Conservation (phyloP, 371 early-diverging fungal genomes). For the Coemansia sp. region DNA sequence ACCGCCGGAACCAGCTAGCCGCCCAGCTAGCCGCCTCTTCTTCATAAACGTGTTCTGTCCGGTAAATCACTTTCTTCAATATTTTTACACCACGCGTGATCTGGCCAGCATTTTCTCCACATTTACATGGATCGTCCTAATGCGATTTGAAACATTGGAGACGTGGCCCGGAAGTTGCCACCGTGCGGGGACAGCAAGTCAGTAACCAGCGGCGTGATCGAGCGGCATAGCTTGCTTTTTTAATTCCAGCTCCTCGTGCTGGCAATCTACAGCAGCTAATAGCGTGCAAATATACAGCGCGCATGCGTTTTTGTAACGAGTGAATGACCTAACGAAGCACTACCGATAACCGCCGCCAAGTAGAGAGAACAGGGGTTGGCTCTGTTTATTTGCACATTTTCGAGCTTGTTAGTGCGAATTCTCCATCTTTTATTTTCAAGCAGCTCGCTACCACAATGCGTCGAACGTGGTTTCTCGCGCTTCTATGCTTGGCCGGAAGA, state of each 20-base stretch:
- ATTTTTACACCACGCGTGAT: too few relatives aligned
- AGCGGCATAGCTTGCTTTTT: too few relatives aligned
- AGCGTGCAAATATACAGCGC: too few relatives aligned
- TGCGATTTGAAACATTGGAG: constrained; percentile 5
- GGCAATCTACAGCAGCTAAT: too few relatives aligned
- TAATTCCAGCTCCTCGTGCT: too few relatives aligned
- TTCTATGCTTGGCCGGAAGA: neutral
- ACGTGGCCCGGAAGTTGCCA: neutral
- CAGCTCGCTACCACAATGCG: neutral
- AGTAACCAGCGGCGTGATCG: neutral
- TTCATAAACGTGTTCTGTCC: too few relatives aligned
- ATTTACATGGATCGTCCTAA: too few relatives aligned
- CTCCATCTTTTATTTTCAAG: neutral
- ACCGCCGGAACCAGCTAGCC: constrained; percentile 38
- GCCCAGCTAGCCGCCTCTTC: constrained; percentile 2
- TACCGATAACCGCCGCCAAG: too few relatives aligned
- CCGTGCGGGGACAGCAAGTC: neutral
- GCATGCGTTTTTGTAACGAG: too few relatives aligned
- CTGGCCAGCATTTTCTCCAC: too few relatives aligned
- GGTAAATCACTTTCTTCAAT: too few relatives aligned
- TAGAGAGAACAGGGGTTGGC: neutral
- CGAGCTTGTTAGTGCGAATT: neutral
- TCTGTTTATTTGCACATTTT: neutral
- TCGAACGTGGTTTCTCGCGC: constrained; percentile 4
- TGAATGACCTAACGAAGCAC: too few relatives aligned